A percentile compares a stretch with the other conserved stretches of the same genome.
These are phyloP conservation scores for Nicotiana tabacum DNA, from an alignment of 257 asterid genomes.

Conservation along the genomic window DNA sequence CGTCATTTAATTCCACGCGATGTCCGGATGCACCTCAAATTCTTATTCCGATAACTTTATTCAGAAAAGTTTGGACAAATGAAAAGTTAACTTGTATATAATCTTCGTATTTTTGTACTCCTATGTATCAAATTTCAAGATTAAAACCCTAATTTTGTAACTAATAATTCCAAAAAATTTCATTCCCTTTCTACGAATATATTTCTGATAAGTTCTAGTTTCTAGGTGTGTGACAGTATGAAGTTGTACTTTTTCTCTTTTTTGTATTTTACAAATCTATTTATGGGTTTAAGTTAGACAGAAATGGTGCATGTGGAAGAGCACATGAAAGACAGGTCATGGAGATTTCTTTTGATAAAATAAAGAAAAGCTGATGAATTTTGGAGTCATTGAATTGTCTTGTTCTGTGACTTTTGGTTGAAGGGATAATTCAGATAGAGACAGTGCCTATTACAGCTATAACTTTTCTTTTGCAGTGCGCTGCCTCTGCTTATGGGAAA, in stretches of 20 bases:
- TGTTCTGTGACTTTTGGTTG: constrained; percentile 12
- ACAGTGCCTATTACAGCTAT: background rate
- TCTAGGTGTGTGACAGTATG: background rate
- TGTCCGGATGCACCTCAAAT: too few relatives aligned
- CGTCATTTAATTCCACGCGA: too few relatives aligned
- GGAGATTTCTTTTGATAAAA: constrained; percentile 12
- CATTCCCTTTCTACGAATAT: background rate
- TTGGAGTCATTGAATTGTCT: constrained; percentile 31
- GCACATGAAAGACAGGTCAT: constrained; percentile 64
- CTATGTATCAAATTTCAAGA: too few relatives aligned
- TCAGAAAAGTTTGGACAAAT: too few relatives aligned
- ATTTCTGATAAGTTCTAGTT: background rate
- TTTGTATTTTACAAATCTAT: background rate
- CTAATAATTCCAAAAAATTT: too few relatives aligned
- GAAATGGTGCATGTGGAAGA: constrained; percentile 21
- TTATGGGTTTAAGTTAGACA: background rate
- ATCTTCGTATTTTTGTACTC: too few relatives aligned
- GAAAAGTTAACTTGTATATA: too few relatives aligned
- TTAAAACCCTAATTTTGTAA: too few relatives aligned
- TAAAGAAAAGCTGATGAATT: constrained; percentile 25
- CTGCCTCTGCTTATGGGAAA: background rate
- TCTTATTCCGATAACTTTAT: too few relatives aligned
- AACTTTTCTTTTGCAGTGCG: background rate
- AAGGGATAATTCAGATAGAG: background rate
- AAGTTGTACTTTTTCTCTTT: background rate